Percentiles rank a stretch among this genome's conserved stretches.
phyloP scores from a whole-genome alignment of 78 protist species.

The Planoprotostelium fungivorum region DNA sequence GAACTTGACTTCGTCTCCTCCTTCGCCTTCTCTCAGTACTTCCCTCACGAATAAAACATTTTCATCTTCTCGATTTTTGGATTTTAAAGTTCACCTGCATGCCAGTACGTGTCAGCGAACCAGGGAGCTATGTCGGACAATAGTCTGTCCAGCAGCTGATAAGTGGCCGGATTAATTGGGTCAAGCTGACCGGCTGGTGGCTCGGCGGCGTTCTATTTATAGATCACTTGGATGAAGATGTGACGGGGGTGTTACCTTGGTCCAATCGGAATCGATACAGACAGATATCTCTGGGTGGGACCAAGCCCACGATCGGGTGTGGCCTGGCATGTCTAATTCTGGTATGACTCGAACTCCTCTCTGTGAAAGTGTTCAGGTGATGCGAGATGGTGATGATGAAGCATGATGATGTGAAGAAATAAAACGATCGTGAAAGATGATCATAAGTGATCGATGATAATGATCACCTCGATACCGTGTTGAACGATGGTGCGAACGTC shows the following conservation, averaged over 20 bases:
- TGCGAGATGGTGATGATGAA: no score
- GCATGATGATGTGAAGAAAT: no score
- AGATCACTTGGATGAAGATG: no score
- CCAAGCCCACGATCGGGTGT: not conserved
- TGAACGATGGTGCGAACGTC: not conserved
- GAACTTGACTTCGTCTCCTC: slow-evolving; percentile 26
- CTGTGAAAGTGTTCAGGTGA: no score
- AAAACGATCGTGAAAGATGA: no score
- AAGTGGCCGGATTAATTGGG: slow-evolving; percentile 2
- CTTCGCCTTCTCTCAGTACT: not conserved
- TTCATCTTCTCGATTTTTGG: not conserved
- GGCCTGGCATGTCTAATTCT: slow-evolving; percentile 54
- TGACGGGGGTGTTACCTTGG: not conserved
- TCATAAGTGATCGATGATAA: no score
- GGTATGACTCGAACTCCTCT: slow-evolving; percentile 26
- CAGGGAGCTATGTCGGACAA: not conserved
- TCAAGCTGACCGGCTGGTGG: slow-evolving; percentile 3
- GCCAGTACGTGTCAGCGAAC: not conserved
- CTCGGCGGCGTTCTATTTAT: not conserved
- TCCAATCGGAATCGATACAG: not conserved
- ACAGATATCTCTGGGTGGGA: not conserved
- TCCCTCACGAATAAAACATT: not conserved
- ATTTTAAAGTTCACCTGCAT: slow-evolving; percentile 10
- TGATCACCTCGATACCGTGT: not conserved
- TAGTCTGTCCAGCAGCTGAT: not conserved